Evolutionary conservation across 176 grass and related monocot genomes (phyloP), one percentile per base, ranked within the genome.

Genomic region (Cocos nucifera): DNA sequence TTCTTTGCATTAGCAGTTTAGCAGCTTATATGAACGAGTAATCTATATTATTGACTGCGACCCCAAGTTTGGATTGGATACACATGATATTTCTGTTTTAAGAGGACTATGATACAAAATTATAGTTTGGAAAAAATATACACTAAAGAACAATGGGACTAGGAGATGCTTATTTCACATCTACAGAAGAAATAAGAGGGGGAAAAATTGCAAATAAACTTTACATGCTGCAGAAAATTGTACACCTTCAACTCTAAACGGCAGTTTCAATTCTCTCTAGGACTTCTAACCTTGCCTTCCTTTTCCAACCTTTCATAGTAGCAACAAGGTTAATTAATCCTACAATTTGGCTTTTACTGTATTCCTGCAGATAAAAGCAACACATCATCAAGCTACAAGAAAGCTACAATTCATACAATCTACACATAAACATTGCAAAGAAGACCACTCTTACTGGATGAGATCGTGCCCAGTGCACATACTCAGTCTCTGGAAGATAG

Each of bases 231-330:
- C 17, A 50, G 19, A 53, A 68, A 68, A 56, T 56, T 56, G 17
- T 32, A 20, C 12, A 23, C 52, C 28, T 56, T 59, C 19, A 44
- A 44, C 5, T n/a, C 78, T 90, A 91, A 50, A 75, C 49, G 58
- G 81, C 84, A 20, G 87, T 65, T 73, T 98, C 93, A 14, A 98
- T 98, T 73, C 59, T 98, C 54, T 98, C 93, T 3, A 92, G 65
- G 3, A 81, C 83, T 78, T 98, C 93, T 58, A 89, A 67, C 53
- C 93, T 85, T 18, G 87, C 77, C 76, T 92, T 98, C 50, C 93
- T 82, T 78, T 86, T 98, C 93, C 93, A 92, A 53, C 84, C 76
- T 77, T 98, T 98, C 93, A 98, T 92, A 18, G 81, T 76, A 61
- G 93, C 84, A 18, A 92, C 93, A 69, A 98, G 84, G 66, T 98